phyloP scores from a whole-genome alignment of 805 yeast genomes.

The Cyberlindnera mycetangii region DNA sequence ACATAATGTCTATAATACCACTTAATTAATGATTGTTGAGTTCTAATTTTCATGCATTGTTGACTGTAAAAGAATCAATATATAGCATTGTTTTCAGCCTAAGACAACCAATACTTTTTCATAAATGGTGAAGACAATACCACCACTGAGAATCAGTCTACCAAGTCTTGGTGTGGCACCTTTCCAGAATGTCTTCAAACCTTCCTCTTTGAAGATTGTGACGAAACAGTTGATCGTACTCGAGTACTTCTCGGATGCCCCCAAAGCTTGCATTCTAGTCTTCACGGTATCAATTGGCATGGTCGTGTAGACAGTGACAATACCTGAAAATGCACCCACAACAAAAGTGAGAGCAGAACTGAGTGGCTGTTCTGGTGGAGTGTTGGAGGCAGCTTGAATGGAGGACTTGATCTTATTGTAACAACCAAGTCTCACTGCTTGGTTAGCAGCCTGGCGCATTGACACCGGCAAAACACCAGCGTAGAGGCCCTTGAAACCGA shows the following conservation, averaged over 20 bases:
- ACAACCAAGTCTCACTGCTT: conserved; percentile 90
- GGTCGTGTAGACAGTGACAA: conserved; percentile 85
- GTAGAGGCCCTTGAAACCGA: conserved; percentile 82
- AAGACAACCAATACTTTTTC: conserved; percentile 71
- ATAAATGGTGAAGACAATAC: conserved; percentile 94
- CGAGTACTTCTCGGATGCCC: conserved; percentile 64
- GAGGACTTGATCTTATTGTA: conserved; percentile 82
- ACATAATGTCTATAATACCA: not conserved
- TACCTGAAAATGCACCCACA: conserved; percentile 88
- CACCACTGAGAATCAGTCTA: conserved; percentile 88
- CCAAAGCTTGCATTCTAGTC: conserved; percentile 94
- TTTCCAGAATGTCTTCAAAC: conserved; percentile 89
- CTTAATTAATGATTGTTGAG: not conserved
- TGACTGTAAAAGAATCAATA: not conserved
- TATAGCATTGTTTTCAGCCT: conserved; percentile 7
- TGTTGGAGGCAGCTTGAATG: conserved; percentile 65
- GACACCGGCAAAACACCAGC: conserved; percentile 92
- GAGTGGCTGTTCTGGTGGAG: conserved; percentile 70
- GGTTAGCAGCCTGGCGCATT: conserved; percentile 92
- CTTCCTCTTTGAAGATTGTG: conserved; percentile 81
- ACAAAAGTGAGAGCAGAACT: conserved; percentile 77
- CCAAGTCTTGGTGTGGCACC: conserved; percentile 98
- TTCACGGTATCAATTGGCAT: conserved; percentile 96
- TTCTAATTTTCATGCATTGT: not conserved
- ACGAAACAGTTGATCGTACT: conserved; percentile 82